Evolutionary conservation across 768 basidiomycete species (phyloP).

Genomic region (Hemileccinum rubropunctum): DNA sequence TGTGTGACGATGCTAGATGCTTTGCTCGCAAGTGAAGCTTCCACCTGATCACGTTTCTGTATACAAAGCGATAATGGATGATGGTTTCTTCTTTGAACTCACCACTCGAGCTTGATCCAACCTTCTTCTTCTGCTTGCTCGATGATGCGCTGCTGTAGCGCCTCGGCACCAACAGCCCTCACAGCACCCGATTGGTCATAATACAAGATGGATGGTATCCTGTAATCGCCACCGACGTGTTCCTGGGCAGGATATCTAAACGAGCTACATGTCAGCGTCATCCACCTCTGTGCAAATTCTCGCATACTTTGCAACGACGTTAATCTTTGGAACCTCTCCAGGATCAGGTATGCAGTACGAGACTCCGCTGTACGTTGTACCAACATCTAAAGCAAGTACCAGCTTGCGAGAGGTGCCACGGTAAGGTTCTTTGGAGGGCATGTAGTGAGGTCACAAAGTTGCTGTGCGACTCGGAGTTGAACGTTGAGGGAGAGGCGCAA

Average conservation of each 20-base stretch:
- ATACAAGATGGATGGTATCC: slow-evolving; percentile 46
- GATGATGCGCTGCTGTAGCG: background rate
- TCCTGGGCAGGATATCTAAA: slow-evolving; percentile 47
- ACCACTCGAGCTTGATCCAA: slow-evolving; percentile 37
- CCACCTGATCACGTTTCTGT: slow-evolving; percentile 19
- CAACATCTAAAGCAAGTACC: slow-evolving; percentile 43
- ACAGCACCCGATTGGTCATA: slow-evolving; percentile 40
- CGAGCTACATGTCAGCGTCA: background rate
- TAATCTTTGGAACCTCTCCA: slow-evolving; percentile 31
- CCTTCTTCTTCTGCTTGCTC: background rate
- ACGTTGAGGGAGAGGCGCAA: too few relatives aligned
- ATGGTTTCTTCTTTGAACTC: background rate
- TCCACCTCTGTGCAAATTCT: background rate
- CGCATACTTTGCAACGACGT: slow-evolving; percentile 25
- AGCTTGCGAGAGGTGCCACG: slow-evolving; percentile 39
- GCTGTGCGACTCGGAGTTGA: too few relatives aligned
- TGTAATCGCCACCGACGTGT: slow-evolving; percentile 44
- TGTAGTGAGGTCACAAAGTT: slow-evolving; percentile 1
- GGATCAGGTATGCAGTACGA: slow-evolving; percentile 37
- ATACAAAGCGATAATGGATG: background rate
- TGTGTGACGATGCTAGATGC: slow-evolving; percentile 21
- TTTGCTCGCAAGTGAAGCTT: slow-evolving; percentile 36
- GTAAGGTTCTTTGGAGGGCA: slow-evolving; percentile 32
- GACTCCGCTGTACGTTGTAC: slow-evolving; percentile 43
- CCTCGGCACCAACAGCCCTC: slow-evolving; percentile 23